Base-by-base conservation (phyloP, 768 basidiomycete species). In the Candolleomyces eurysporus region DNA sequence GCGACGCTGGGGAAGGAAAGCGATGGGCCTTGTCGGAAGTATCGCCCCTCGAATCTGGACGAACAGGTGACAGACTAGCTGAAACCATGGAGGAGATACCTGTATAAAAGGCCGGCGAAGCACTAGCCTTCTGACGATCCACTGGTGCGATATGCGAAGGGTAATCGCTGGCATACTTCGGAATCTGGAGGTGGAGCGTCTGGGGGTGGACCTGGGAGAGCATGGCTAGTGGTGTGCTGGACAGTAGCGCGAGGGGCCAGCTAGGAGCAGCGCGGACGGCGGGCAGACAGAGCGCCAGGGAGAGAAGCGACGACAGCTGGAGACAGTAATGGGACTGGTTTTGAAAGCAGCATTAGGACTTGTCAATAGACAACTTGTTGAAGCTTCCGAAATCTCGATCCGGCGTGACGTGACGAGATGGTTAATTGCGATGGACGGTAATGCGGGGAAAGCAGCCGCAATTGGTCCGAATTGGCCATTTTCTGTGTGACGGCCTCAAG, bases 331-430 rank as follows among this genome's bases (percentile, higher is more conserved):
- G 64, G 40, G 63, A 61, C 57, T 63, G 63, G 73, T 64, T 61
- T 71, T 40, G 66, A 66, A 58, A 55, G 62, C 58, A 67, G 62
- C 68, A 68, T 36, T 36, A 58, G 65, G 54, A 61, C 60, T 65
- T 54, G 65, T 67, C 56, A 68, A 63, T 52, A 68, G 50, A 61
- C 56, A 21, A 54, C 49, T 30, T 51, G 57, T 68, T 57, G 49
- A 62, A 61, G 53, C 58, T 61, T 57, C 69, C 68, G 62, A 59
- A 63, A 75, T 75, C 74, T 71, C 61, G 71, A 71, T 70, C 64
- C 43, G 52, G 61, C 65, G 70, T 74, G 72, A 76, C 75, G 73
- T 72, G 71, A 73, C 73, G 46, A 48, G 46, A 46, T 46, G 19
- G 16, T 66, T 66, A 68, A 66, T 68, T 68, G 60, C 65, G 31